A percentile compares a stretch with the other conserved stretches of the same genome.
Conservation (phyloP, 257 asterid genomes). For the Solanum piurae region DNA sequence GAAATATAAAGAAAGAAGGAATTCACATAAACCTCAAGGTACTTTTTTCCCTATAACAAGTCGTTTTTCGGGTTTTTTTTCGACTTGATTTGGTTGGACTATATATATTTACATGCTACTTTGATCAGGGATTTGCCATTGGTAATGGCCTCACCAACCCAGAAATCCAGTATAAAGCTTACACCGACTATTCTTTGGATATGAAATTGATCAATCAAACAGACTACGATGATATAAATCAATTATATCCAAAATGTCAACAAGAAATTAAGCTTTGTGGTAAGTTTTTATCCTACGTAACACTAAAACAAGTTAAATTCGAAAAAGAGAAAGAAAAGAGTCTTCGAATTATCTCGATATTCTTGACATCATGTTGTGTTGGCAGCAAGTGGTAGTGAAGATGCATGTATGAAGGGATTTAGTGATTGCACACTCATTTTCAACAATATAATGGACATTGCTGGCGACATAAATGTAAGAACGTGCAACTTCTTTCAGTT, state of each 20-base stretch:
- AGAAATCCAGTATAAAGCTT: slow-evolving; percentile 31
- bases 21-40: slow-evolving; percentile 17
- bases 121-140: slow-evolving; percentile 27
- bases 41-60: neutral
- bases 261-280: slow-evolving; percentile 19
- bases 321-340: neutral
- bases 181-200: slow-evolving; percentile 32
- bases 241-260: slow-evolving; percentile 8
- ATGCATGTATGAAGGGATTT: slow-evolving; percentile 12
- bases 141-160: slow-evolving; percentile 47
- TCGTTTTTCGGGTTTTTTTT: neutral
- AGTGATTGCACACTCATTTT: slow-evolving; percentile 18
- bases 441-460: slow-evolving; percentile 1
- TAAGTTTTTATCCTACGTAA: neutral
- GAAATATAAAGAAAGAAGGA: slow-evolving; percentile 21
- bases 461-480: slow-evolving; percentile 26
- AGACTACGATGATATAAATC: slow-evolving; percentile 5
- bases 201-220: slow-evolving; percentile 19
- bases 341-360: neutral
- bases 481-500: neutral
- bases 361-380: neutral
- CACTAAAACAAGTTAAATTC: neutral
- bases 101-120: neutral
- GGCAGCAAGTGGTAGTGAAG: slow-evolving; percentile 12
- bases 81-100: neutral